Evolutionary conservation across 345 rosid species (phyloP), one percentile per base, ranked within the genome.

Genomic region (Eucalyptus cladocalyx): DNA sequence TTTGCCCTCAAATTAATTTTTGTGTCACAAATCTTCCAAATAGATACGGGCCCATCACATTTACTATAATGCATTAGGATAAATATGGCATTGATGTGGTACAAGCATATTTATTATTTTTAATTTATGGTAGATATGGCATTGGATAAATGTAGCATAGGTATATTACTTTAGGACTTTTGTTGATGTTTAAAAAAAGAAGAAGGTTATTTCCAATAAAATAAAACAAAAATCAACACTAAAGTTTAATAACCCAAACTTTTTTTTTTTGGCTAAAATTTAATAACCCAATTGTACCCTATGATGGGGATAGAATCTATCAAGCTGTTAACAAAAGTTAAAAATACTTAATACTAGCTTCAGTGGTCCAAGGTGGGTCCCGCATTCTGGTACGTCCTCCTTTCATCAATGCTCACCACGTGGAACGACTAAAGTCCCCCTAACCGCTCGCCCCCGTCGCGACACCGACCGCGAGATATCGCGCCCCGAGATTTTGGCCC

Each of bases 21-120:
- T 4, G 0, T 53, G 58, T 19, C 58, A 19, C 2, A 19, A 53
- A 53, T 53, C 2, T 19, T 53, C 5, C 5, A 53, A 7, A 3
- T 0, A 7, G 0, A 58, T 58, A 24, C 6, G 4, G 1, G 1
- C 0, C 0, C 5, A 6, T 26, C 14, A 14, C n/a, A 1, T 58
- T 58, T 58, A 26, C 0, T 26, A 11, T 53, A 53, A 53, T 19
- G 56, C 24, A 56, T 56, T 56, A 24, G 28, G 62, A 23, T 9
- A 24, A 24, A 24, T 56, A 24, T 56, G 28, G 6, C 3, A 56
- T 0, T 10, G 3, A 62, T 30, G 8, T 30, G 9, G 34, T 5
- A 62, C 1, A 3, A 4, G 2, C 15, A 24, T 24, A 28, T 60
- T 24, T 1, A 28, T 60, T 12, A n/a, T n/a, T n/a, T n/a, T n/a